A percentile compares a stretch with the other conserved stretches of the same genome.
Conservation (phyloP, 345 rosid species). For the Tarenaya hassleriana region DNA sequence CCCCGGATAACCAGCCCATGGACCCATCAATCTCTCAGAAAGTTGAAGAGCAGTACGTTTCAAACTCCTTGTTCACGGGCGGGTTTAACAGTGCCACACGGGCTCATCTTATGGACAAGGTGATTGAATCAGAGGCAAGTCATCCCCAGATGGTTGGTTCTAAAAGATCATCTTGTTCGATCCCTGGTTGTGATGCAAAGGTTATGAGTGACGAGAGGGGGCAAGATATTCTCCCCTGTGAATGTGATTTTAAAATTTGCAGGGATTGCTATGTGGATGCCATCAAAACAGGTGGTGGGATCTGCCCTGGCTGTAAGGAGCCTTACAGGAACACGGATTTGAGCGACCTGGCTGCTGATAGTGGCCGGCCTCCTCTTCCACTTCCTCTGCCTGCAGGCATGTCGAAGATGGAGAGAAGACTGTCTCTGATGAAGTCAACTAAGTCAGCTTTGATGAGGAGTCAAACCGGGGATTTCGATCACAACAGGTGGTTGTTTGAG, state of each 20-base stretch:
- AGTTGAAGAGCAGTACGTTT: constrained; percentile 96
- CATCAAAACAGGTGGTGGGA: constrained; percentile 69
- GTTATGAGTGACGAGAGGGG: constrained; percentile 96
- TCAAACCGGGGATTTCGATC: constrained; percentile 95
- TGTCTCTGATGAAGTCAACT: constrained; percentile 89
- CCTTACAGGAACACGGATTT: constrained; percentile 75
- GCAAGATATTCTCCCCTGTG: constrained; percentile 83
- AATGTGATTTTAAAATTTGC: constrained; percentile 93
- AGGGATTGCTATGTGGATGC: constrained; percentile 90
- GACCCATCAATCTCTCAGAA: constrained; percentile 87
- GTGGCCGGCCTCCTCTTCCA: constrained; percentile 58
- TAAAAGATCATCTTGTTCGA: constrained; percentile 82
- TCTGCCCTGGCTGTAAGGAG: constrained; percentile 92
- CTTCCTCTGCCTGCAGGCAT: constrained; percentile 47
- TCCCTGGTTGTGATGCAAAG: constrained; percentile 91
- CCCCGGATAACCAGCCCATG: constrained; percentile 95
- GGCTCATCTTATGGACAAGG: too few relatives aligned
- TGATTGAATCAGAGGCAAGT: constrained; percentile 64
- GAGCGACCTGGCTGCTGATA: constrained; percentile 49
- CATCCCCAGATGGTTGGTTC: constrained; percentile 99
- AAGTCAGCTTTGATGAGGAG: constrained; percentile 76
- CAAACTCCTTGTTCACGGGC: constrained; percentile 91
- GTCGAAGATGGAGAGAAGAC: constrained; percentile 85
- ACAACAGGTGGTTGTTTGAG: constrained; percentile 89
- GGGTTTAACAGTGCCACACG: too few relatives aligned